A percentile compares a stretch with the other conserved stretches of the same genome.
Evolutionary conservation across 306 rosid genomes (phyloP).

Genomic region (Castanea sativa): DNA sequence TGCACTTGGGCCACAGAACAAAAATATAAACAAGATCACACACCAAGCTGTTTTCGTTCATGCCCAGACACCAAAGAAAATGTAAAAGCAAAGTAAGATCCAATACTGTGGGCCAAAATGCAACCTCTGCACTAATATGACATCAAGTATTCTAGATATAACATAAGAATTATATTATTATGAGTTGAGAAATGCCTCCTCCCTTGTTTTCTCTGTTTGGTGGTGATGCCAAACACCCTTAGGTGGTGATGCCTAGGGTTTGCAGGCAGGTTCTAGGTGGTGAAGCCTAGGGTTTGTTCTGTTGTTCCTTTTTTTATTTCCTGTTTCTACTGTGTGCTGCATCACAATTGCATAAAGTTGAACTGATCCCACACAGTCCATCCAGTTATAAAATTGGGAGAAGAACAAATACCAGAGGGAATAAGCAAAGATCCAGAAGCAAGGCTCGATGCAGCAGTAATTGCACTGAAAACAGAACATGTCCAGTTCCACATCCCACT

Average conservation of each 20-base stretch:
- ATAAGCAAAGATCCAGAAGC: conserved; percentile 88
- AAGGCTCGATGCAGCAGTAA: conserved; percentile 93
- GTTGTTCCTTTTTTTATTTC: too few species aligned
- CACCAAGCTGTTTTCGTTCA: too few species aligned
- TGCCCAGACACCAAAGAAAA: background rate
- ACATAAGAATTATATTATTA: background rate
- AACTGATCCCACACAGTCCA: background rate
- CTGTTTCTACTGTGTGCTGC: too few species aligned
- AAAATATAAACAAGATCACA: background rate
- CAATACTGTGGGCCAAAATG: background rate
- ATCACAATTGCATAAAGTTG: background rate
- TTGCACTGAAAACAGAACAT: conserved; percentile 87
- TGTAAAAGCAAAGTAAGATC: background rate
- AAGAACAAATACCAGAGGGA: conserved; percentile 62
- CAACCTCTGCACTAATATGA: background rate
- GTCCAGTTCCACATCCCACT: conserved; percentile 99
- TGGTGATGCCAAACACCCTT: too few species aligned
- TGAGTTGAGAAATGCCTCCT: too few species aligned
- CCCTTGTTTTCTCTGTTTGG: too few species aligned
- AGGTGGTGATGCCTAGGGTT: too few species aligned
- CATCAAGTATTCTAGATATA: background rate
- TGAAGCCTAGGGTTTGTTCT: too few species aligned
- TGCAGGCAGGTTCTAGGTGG: too few species aligned
- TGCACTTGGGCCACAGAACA: background rate
- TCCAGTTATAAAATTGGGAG: conserved; percentile 6